Evolutionary conservation across 108 stramenopile genomes (phyloP), one percentile per base, ranked within the genome.

Genomic region (Conticribra guillardii): DNA sequence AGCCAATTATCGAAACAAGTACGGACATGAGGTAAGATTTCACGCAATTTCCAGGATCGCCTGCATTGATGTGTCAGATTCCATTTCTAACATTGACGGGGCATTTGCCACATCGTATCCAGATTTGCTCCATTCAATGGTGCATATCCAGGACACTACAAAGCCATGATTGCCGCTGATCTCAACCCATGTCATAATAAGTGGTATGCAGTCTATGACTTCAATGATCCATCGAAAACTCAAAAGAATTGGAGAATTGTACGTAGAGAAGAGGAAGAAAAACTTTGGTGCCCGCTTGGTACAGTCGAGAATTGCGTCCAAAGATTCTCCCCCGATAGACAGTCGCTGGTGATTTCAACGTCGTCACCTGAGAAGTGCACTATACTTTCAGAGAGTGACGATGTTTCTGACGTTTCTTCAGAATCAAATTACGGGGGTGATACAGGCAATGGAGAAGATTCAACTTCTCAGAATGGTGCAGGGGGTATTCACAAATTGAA

Each of bases 121-220:
- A n/a, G n/a, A n/a, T 84, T 84, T 44, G 83, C 73, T 32, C 80
- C 83, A 3, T 91, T 91, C 80, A 84, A 84, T 80, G 87, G 87
- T 44, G 87, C 85, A 31, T 90, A 87, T 57, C 54, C 76, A 24
- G 71, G 72, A 11, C 82, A 85, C 44, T 4, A 52, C 18, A 46
- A 56, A 24, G 71, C 81, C 29, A 71, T 92, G 53, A 14, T 46
- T 9, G 24, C n/a, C 14, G 88, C 91, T 7, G 76, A 75, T 23
- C 66, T 93, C 17, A 59, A 69, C 19, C 70, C 86, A 26, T 52
- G 44, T 11, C 62, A 60, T 30, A 93, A 91, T 61, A 73, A 82
- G 24, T 93, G 90, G 90, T 77, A 65, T 47, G 81, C 73, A 11
- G 80, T 93, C n/a, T 89, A 82, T 44, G 92, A 93, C 67, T 91